Conservation (phyloP, 192 early-diverging fungal genomes). For the Thoreauomyces humboldtii region DNA sequence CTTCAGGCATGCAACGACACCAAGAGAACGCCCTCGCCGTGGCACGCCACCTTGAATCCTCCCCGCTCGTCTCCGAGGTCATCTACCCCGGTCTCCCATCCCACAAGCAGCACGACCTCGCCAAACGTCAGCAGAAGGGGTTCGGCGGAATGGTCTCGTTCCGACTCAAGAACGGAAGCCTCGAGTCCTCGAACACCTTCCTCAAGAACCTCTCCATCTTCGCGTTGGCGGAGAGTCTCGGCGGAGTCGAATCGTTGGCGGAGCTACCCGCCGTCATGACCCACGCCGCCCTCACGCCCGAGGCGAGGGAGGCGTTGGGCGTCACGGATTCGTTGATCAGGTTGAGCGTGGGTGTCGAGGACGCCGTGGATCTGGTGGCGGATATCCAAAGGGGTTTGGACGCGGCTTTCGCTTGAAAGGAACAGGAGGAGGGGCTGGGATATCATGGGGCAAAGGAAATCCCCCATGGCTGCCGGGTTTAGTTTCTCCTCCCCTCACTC, state of each 20-base stretch:
- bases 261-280: slow-evolving; percentile 97
- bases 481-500: too few relatives aligned
- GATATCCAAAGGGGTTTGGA: slow-evolving; percentile 72
- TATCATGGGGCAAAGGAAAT: too few relatives aligned
- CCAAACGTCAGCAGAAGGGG: slow-evolving; percentile 82
- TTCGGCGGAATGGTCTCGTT: slow-evolving; percentile 98
- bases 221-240: slow-evolving; percentile 93
- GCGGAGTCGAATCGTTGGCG: slow-evolving; percentile 91
- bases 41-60: slow-evolving; percentile 74
- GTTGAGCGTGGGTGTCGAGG: slow-evolving; percentile 92
- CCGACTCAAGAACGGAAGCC: slow-evolving; percentile 75
- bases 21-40: slow-evolving; percentile 79
- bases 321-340: slow-evolving; percentile 93
- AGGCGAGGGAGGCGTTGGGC: slow-evolving; percentile 78
- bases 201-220: slow-evolving; percentile 76
- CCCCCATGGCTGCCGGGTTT: too few relatives aligned
- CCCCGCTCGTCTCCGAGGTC: slow-evolving; percentile 73
- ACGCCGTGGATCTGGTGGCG: slow-evolving; percentile 77
- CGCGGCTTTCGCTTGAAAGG: slow-evolving; percentile 29
- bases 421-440: too few relatives aligned
- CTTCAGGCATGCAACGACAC: slow-evolving; percentile 75
- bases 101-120: slow-evolving; percentile 91
- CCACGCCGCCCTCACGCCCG: slow-evolving; percentile 84
- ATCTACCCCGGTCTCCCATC: slow-evolving; percentile 90
- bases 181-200: slow-evolving; percentile 80